Conservation (phyloP, 2,329 filamentous ascomycete genomes). For the Karstenula rhodostoma region DNA sequence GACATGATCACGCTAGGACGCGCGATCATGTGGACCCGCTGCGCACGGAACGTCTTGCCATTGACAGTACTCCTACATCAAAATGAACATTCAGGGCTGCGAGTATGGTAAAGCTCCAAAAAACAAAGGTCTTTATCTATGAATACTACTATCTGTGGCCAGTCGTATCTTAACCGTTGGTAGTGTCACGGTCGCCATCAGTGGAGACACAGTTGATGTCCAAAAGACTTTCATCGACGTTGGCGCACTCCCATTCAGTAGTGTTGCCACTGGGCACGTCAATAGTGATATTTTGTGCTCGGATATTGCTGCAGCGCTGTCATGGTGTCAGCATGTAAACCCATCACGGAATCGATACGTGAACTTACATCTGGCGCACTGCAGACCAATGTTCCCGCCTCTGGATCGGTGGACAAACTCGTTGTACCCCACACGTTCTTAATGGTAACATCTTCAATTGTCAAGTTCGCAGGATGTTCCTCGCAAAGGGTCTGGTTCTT, state of each 20-base stretch:
- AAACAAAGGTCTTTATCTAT: background rate
- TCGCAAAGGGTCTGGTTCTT: conserved; percentile 68
- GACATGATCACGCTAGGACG: no score
- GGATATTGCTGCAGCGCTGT: background rate
- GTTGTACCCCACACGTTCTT: conserved; percentile 66
- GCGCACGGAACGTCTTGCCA: no score
- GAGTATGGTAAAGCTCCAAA: background rate
- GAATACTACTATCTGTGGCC: background rate
- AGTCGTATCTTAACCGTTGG: background rate
- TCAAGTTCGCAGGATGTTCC: conserved; percentile 56
- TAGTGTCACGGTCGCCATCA: background rate
- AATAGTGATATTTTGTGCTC: background rate
- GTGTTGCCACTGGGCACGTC: background rate
- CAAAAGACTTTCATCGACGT: background rate
- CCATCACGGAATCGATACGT: background rate
- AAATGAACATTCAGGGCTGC: background rate
- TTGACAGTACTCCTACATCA: background rate
- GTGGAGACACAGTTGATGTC: background rate
- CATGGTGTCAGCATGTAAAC: background rate
- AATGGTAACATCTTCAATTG: conserved; percentile 64
- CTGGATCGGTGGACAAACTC: conserved; percentile 51
- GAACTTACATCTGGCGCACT: conserved; percentile 40
- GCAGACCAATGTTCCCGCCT: conserved; percentile 54
- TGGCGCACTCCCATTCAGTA: background rate
- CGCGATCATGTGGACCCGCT: no score